Conservation (phyloP, 768 basidiomycete genomes). For the Imleria badia region DNA sequence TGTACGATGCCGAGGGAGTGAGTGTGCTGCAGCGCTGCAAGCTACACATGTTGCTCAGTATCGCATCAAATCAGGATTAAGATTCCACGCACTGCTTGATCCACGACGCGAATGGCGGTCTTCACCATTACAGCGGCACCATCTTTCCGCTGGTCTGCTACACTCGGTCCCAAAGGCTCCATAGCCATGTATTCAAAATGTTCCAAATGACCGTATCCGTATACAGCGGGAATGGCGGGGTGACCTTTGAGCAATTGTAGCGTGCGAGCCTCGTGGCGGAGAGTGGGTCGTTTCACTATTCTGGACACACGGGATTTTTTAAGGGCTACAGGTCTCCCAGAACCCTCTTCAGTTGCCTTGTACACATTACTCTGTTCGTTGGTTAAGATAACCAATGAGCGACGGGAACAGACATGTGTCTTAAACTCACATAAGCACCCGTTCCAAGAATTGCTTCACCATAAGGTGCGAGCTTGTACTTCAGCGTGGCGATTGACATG, state of each 20-base stretch:
- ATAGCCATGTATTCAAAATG: conserved; percentile 2
- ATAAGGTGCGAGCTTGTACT: conserved; percentile 1
- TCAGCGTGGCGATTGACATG: not conserved
- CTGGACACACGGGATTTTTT: not conserved
- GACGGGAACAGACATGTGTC: not conserved
- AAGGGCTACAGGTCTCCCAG: not conserved
- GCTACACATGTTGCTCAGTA: not conserved
- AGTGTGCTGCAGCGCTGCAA: not conserved
- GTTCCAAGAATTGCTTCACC: not conserved
- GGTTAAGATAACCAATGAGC: not conserved
- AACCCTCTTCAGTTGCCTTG: not conserved
- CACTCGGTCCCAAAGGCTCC: not conserved
- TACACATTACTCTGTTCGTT: not conserved
- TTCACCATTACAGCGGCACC: not conserved
- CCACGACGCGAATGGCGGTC: not conserved
- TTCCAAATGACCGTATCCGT: not conserved
- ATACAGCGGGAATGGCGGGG: not conserved
- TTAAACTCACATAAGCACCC: not conserved
- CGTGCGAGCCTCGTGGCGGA: not conserved
- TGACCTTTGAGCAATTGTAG: not conserved
- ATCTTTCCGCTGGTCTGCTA: not conserved
- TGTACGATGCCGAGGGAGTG: conserved; percentile 1
- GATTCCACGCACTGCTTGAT: not conserved
- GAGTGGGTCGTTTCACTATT: not conserved
- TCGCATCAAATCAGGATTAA: not conserved